Conservation (phyloP, 495 filamentous ascomycete genomes). For the Corynascus novoguineensis region DNA sequence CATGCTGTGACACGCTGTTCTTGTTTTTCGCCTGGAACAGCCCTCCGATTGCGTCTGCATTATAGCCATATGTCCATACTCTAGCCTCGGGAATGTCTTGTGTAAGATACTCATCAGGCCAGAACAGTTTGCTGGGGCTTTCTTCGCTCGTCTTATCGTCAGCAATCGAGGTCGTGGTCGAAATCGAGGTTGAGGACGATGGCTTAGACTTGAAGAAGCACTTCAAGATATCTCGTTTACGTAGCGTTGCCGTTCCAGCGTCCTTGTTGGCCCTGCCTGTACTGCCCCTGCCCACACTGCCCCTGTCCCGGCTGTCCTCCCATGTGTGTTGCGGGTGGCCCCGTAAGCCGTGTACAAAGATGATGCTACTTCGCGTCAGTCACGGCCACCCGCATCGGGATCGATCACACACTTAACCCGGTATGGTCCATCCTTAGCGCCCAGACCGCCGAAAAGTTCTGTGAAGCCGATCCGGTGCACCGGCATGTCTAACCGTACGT, state of each 20-base stretch:
- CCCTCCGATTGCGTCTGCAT: slow-evolving; percentile 36
- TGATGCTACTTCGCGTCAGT: slow-evolving; percentile 22
- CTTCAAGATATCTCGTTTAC: too few species aligned
- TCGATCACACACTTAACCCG: slow-evolving; percentile 13
- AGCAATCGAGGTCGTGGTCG: slow-evolving; percentile 16
- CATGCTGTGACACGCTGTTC: slow-evolving; percentile 36
- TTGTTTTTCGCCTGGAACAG: slow-evolving; percentile 33
- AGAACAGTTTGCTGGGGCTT: too few species aligned
- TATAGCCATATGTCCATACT: slow-evolving; percentile 42
- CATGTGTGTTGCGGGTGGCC: slow-evolving; percentile 34
- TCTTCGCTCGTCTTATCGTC: too few species aligned
- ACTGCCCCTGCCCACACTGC: too few species aligned
- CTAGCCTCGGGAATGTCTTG: slow-evolving; percentile 35
- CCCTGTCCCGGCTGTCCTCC: slow-evolving; percentile 21
- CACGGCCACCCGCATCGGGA: background rate
- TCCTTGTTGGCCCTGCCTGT: too few species aligned
- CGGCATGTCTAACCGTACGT: too few species aligned
- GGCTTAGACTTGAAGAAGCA: too few species aligned
- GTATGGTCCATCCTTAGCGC: slow-evolving; percentile 6
- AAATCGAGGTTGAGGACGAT: background rate
- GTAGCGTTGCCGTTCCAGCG: background rate
- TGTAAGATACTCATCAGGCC: slow-evolving; percentile 33
- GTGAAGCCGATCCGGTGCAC: slow-evolving; percentile 22
- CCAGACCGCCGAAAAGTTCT: background rate
- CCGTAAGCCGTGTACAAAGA: slow-evolving; percentile 33